A percentile compares a stretch with the other conserved stretches of the same genome.
These are phyloP conservation scores for Lactuca saligna DNA, from an alignment of 129 eudicot species.

Conservation along the genomic window DNA sequence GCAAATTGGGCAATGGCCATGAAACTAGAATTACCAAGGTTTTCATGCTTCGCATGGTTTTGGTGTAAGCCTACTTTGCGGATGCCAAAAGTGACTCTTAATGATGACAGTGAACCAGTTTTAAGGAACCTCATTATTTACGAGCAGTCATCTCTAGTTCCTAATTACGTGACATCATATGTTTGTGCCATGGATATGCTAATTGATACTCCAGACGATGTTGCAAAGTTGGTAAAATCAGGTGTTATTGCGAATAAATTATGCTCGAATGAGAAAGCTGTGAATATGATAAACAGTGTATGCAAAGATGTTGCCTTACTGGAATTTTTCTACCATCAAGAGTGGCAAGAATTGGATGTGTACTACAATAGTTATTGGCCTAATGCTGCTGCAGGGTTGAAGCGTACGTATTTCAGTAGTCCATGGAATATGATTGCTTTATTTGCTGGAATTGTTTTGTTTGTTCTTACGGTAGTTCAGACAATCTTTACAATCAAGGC, in stretches of 20 bases:
- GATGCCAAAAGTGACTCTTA: background rate
- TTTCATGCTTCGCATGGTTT: background rate
- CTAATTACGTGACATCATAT: conserved; percentile 8
- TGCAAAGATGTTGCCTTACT: conserved; percentile 2
- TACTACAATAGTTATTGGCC: background rate
- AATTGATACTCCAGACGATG: conserved; percentile 3
- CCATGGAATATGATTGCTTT: conserved; percentile 18
- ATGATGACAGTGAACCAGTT: conserved; percentile 10
- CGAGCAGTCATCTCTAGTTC: conserved; percentile 10
- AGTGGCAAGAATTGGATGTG: background rate
- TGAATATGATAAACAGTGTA: conserved; percentile 5
- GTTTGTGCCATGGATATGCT: conserved; percentile 6
- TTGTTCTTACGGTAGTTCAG: conserved; percentile 5
- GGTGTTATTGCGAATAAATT: background rate
- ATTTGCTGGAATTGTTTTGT: conserved; percentile 4
- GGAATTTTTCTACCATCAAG: background rate
- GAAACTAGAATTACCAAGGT: background rate
- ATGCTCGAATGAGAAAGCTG: conserved; percentile 2
- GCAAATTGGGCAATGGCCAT: conserved; percentile 1
- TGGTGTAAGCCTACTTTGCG: background rate
- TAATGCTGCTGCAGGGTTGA: conserved; percentile 1
- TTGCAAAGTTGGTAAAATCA: conserved; percentile 15
- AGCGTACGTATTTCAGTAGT: background rate
- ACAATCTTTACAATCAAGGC: conserved; percentile 1
- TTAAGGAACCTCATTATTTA: conserved; percentile 23